Conservation (phyloP, 2,329 filamentous ascomycete species). For the Tothia fuscella region DNA sequence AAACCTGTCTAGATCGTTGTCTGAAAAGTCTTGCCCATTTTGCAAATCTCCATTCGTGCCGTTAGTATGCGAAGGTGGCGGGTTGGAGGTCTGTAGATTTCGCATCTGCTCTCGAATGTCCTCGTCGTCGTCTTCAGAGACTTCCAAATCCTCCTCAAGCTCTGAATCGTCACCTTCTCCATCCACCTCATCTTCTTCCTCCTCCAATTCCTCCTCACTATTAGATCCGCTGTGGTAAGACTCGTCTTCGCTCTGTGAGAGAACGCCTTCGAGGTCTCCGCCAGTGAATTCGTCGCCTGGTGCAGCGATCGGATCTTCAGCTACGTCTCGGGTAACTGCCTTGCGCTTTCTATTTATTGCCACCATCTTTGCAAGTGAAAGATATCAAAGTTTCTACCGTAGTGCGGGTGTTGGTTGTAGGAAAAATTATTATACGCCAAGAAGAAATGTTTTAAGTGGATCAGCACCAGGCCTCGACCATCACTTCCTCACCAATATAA, state of each 20-base stretch:
- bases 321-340: slow-evolving; percentile 21
- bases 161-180: slow-evolving; percentile 24
- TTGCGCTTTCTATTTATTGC: slow-evolving; percentile 5
- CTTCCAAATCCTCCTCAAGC: slow-evolving; percentile 21
- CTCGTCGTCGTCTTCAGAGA: slow-evolving; percentile 25
- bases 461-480: too few relatives aligned
- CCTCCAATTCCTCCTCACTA: slow-evolving; percentile 22
- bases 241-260: slow-evolving; percentile 31
- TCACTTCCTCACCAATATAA: too few relatives aligned
- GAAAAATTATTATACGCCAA: too few relatives aligned
- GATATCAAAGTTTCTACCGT: neutral
- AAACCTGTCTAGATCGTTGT: slow-evolving; percentile 17
- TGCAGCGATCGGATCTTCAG: slow-evolving; percentile 17
- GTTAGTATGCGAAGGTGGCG: slow-evolving; percentile 2
- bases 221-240: slow-evolving; percentile 23
- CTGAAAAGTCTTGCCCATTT: slow-evolving; percentile 11
- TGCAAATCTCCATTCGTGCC: neutral
- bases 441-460: too few relatives aligned
- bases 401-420: too few relatives aligned
- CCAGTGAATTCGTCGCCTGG: slow-evolving; percentile 26
- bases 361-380: slow-evolving; percentile 14
- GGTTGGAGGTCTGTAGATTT: slow-evolving; percentile 26
- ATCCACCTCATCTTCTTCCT: slow-evolving; percentile 22
- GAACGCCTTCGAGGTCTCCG: slow-evolving; percentile 29
- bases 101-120: slow-evolving; percentile 33